Evolutionary conservation across 176 grass and related monocot species (phyloP).

Genomic region (Eragrostis curvula): DNA sequence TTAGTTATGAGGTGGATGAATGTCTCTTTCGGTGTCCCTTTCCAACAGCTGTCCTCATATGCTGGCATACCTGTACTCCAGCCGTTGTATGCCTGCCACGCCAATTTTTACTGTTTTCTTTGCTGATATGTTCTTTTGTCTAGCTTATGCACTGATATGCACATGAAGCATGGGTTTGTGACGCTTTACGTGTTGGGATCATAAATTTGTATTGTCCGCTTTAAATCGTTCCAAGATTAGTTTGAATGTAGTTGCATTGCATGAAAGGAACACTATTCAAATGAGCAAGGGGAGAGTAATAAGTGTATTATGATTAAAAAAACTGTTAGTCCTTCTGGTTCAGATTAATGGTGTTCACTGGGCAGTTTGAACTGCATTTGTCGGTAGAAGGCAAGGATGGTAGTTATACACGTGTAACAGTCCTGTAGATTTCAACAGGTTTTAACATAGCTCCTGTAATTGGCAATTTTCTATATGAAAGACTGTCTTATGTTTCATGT

Average conservation of each 20-base stretch:
- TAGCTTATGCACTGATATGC: conserved; percentile 7
- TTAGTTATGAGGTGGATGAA: neutral
- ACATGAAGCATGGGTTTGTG: conserved; percentile 9
- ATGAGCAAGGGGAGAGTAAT: neutral
- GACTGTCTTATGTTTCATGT: neutral
- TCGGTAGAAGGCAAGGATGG: too few relatives aligned
- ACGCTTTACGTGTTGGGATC: neutral
- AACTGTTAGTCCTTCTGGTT: neutral
- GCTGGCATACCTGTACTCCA: conserved; percentile 4
- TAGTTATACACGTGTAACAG: neutral
- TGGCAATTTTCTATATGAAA: neutral
- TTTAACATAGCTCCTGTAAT: neutral
- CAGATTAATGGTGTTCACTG: neutral
- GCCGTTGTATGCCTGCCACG: neutral
- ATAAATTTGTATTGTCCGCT: neutral
- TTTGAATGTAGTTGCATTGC: neutral
- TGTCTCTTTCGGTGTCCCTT: neutral
- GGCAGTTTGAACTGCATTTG: neutral
- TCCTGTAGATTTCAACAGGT: neutral
- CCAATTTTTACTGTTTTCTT: conserved; percentile 12
- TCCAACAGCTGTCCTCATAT: conserved; percentile 1
- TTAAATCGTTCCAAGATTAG: neutral
- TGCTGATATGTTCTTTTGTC: neutral
- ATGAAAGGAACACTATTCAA: neutral
- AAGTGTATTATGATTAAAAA: neutral